phyloP scores from a whole-genome alignment of 1,139 yeast species.

The Yamadazyma membranifaciens region DNA sequence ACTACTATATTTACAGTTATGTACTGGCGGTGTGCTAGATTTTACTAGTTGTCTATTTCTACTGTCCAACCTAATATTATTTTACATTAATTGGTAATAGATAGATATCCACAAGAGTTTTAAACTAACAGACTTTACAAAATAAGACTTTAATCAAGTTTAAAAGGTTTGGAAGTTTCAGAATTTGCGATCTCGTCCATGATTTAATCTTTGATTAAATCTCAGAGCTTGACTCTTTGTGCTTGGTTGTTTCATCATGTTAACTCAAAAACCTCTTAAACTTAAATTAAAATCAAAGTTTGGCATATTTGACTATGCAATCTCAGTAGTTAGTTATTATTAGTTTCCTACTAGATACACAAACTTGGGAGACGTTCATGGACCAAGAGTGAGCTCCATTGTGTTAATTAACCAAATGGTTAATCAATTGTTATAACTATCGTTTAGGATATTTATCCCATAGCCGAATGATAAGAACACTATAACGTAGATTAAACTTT shows the following conservation, averaged over 20 bases:
- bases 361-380: conserved; percentile 53
- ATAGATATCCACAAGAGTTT: too few species aligned
- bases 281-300: conserved; percentile 30
- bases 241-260: conserved; percentile 77
- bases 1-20: too few species aligned
- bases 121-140: background rate
- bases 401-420: conserved; percentile 52
- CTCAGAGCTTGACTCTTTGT: conserved; percentile 97
- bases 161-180: conserved; percentile 22
- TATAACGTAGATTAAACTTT: conserved; percentile 2
- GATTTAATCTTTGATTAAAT: conserved; percentile 30
- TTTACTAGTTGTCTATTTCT: too few species aligned
- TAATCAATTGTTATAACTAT: conserved; percentile 76
- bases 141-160: conserved; percentile 5
- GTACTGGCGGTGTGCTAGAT: too few species aligned
- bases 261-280: conserved; percentile 20
- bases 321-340: conserved; percentile 19
- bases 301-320: conserved; percentile 75
- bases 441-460: conserved; percentile 62
- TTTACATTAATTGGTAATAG: too few species aligned
- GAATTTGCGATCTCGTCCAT: conserved; percentile 48
- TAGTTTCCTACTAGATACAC: conserved; percentile 15
- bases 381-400: conserved; percentile 89
- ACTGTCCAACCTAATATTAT: too few species aligned
- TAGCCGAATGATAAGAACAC: conserved; percentile 48